phyloP scores from a whole-genome alignment of 495 filamentous ascomycete species.

The Penicillium daleae region DNA sequence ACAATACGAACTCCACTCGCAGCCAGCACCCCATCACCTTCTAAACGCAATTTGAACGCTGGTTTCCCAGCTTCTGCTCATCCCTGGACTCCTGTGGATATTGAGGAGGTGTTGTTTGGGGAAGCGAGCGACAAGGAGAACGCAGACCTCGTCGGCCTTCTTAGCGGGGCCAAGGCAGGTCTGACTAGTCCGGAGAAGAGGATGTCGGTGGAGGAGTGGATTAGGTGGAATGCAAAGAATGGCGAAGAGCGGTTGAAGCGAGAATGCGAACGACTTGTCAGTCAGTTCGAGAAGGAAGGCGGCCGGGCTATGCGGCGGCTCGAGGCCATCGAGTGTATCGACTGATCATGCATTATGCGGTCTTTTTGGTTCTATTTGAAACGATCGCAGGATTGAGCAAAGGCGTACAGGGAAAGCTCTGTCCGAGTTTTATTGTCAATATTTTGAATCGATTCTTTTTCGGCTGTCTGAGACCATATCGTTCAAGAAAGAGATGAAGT shows the following conservation, averaged over 20 bases:
- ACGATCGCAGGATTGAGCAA: slow-evolving; percentile 19
- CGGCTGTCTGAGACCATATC: slow-evolving; percentile 2
- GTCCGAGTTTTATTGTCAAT: slow-evolving; percentile 16
- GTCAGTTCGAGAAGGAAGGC: slow-evolving; percentile 80
- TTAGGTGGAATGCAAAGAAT: slow-evolving; percentile 74
- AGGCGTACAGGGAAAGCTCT: slow-evolving; percentile 26
- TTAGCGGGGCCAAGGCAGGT: slow-evolving; percentile 55
- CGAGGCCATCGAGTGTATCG: slow-evolving; percentile 69
- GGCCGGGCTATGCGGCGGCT: slow-evolving; percentile 72
- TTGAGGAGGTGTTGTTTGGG: slow-evolving; percentile 61
- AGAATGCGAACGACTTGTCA: slow-evolving; percentile 82
- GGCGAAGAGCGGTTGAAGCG: slow-evolving; percentile 76
- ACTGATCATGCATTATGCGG: slow-evolving; percentile 34
- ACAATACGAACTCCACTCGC: slow-evolving; percentile 51
- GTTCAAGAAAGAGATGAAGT: slow-evolving; percentile 17
- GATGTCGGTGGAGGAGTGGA: slow-evolving; percentile 95
- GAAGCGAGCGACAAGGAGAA: slow-evolving; percentile 58
- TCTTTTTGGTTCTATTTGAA: slow-evolving; percentile 19
- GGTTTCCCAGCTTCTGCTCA: slow-evolving; percentile 58
- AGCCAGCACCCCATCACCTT: slow-evolving; percentile 67
- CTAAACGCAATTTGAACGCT: slow-evolving; percentile 61
- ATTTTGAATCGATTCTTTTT: not conserved
- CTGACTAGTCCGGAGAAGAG: slow-evolving; percentile 78
- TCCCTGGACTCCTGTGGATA: slow-evolving; percentile 76
- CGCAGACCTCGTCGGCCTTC: slow-evolving; percentile 46